Evolutionary conservation across 805 yeast genomes (phyloP), one percentile per base, ranked within the genome.

Genomic region (Starmerella gropengiesseri): DNA sequence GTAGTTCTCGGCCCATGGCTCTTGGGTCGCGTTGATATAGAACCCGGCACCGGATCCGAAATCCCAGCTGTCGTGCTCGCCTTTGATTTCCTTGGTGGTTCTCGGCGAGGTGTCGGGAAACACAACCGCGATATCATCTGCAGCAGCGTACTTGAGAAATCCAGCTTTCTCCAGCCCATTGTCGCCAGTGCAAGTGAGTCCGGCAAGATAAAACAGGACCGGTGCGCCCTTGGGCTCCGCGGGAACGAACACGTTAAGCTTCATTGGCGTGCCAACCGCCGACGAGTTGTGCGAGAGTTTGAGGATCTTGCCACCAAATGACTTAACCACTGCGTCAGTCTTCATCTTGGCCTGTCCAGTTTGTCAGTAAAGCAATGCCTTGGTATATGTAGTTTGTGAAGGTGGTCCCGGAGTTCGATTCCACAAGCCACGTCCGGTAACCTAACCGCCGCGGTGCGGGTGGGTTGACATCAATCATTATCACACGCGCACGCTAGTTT

Each of bases 21-120:
- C 77, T 45, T 71, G 66, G 11, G 84, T 77, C 11, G 97, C 84
- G 62, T 91, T 80, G 39, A 91, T 73, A 57, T 91, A 89, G 66
- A 89, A 91, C 0, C 96, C 95, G 26, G 98, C 98, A 31, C 94
- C 94, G 2, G 86, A 69, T 19, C 98, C 98, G 58, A 89, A 83
- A 60, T 86, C 95, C 77, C 81, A 91, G 14, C 75, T 61, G 46
- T 81, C 93, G 55, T 77, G 77, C 58, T 81, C 91, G 13, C 93
- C 95, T 14, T 27, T 25, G 30, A 44, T 31, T 27, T 44, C 48
- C 9, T 28, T 8, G 11, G 43, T 5, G 7, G 48, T 48, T 51
- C 97, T 75, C 42, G 98, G 97, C 7, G 97, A 87, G 3, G 98
- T 91, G 62, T 89, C 98, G 16, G 98, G 97, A 61, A 81, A 87